Base-by-base conservation (phyloP, 345 rosid species). In the Brassica cretica region DNA sequence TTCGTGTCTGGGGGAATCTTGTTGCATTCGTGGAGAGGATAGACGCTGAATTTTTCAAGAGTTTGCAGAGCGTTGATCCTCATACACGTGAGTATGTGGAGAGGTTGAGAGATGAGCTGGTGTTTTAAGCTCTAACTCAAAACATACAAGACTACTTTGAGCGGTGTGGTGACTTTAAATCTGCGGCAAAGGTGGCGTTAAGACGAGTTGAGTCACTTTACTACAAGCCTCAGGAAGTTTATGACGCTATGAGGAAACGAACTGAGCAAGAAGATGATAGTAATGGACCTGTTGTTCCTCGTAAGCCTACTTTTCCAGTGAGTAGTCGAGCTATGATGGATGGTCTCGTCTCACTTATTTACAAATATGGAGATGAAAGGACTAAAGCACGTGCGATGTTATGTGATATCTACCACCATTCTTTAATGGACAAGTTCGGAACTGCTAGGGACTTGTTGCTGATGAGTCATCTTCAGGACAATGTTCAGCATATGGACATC, bases 331-430 rank as follows among this genome's bases (percentile, higher is more conserved):
- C 89, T 39, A 80, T 92, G 89, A 91, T 94, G 97, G 97, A 94
- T 82, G 75, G 64, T 73, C 87, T 94, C 16, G 97, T 89, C 51
- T 85, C 95, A 25, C 95, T 94, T 51, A 94, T 94, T 60, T 94
- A 94, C 89, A 87, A 86, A 82, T 51, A 79, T 81, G 97, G 98
- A 62, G 98, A 94, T 85, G 98, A 94, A 77, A 82, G 98, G 59
- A 94, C 98, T 12, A 92, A 89, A 85, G 98, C 98, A 3, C 96
- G 97, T 24, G 97, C 98, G 1, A 88, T 94, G 97, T 86, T 94
- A 32, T 94, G 98, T 78, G 98, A 94, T 83, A 89, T 94, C 73
- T 92, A 92, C 68, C 95, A 91, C 82, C 93, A 91, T 77, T 95
- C 98, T 12, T 87, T 94, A 27, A 70, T 84, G 32, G 93, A 92